phyloP scores from a whole-genome alignment of 2,329 filamentous ascomycete species.

The Zymoseptoria pseudotritici region DNA sequence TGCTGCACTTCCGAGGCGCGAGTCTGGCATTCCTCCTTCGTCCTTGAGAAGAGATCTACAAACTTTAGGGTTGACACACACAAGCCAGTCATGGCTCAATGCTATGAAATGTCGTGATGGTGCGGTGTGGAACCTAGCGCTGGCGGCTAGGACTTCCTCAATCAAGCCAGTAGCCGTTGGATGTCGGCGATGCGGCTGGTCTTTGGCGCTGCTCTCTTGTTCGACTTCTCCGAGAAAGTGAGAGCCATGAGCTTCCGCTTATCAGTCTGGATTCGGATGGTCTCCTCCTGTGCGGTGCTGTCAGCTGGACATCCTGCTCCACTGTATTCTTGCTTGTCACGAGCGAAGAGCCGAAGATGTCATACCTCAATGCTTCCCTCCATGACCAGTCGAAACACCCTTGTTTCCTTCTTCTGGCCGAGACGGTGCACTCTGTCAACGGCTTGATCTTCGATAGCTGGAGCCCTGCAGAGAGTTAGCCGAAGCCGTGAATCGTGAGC shows the following conservation, averaged over 20 bases:
- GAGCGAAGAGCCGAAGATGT: not conserved
- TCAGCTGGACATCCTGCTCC: not conserved
- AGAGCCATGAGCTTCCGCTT: constrained; percentile 72
- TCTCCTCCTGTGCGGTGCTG: constrained; percentile 48
- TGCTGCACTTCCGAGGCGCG: not conserved
- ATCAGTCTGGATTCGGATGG: constrained; percentile 67
- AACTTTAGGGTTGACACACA: not conserved
- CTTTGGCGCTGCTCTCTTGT: constrained; percentile 45
- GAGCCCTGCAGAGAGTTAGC: constrained; percentile 42
- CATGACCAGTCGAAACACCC: constrained; percentile 74
- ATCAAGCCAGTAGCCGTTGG: constrained; percentile 30
- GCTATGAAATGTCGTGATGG: not conserved
- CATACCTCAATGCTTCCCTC: constrained; percentile 62
- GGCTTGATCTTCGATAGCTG: constrained; percentile 86
- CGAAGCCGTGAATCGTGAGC: not conserved
- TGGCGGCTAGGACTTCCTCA: not conserved
- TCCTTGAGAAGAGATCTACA: not conserved
- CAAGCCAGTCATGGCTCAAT: not conserved
- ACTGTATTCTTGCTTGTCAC: not conserved
- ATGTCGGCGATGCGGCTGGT: constrained; percentile 42
- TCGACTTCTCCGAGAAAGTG: constrained; percentile 67
- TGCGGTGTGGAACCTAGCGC: not conserved
- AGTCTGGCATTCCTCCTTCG: not conserved
- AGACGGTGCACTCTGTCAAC: constrained; percentile 81
- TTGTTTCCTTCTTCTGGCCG: constrained; percentile 71